These are phyloP conservation scores for Coccomyxa subellipsoidea DNA, from an alignment of 163 green algal species.

Conservation along the genomic window DNA sequence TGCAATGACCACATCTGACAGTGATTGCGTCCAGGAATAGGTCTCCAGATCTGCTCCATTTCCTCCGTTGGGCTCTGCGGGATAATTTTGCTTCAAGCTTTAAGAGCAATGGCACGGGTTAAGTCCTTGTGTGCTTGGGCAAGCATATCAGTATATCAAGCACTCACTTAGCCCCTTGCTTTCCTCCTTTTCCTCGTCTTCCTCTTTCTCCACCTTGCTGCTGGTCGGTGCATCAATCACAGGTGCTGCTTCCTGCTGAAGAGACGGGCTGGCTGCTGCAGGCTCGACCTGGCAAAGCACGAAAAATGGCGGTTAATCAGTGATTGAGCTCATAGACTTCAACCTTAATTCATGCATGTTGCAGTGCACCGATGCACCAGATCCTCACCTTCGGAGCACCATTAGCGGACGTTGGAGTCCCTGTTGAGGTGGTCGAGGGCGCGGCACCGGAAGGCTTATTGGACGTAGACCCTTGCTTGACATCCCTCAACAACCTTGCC, in stretches of 20 bases:
- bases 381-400: background rate
- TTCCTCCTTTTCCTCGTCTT: conserved; percentile 21
- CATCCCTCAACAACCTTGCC: conserved; percentile 13
- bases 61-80: conserved; percentile 69
- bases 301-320: no score
- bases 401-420: background rate
- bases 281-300: background rate
- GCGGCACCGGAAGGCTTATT: background rate
- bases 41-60: conserved; percentile 74
- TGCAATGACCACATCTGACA: conserved; percentile 68
- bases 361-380: no score
- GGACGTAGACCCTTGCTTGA: conserved; percentile 17
- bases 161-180: conserved; percentile 36
- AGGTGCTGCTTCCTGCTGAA: background rate
- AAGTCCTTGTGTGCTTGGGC: no score
- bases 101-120: no score
- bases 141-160: no score
- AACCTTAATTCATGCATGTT: no score
- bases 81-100: no score
- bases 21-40: conserved; percentile 87
- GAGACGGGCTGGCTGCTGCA: background rate
- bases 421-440: background rate
- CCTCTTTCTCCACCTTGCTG: conserved; percentile 6
- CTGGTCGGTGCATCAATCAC: background rate
- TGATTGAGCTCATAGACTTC: no score